phyloP scores from a whole-genome alignment of 306 rosid species.

The Pterocarpus macrocarpus region DNA sequence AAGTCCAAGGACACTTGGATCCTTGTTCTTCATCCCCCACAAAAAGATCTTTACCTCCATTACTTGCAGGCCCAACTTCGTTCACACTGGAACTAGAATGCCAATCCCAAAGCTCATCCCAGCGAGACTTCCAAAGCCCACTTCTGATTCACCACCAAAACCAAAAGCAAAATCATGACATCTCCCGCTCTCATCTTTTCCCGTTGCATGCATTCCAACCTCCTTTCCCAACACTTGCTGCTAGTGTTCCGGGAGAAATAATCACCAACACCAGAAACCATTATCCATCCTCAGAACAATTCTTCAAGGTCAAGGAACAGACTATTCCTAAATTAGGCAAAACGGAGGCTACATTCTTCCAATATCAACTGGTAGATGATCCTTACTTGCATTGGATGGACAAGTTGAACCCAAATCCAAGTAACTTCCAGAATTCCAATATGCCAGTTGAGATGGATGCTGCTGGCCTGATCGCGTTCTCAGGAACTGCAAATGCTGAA shows the following conservation, averaged over 20 bases:
- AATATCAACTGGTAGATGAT: slow-evolving; percentile 23
- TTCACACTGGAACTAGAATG: slow-evolving; percentile 24
- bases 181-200: slow-evolving; percentile 29
- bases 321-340: background rate
- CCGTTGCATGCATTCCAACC: slow-evolving; percentile 35
- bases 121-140: background rate
- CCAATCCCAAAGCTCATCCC: slow-evolving; percentile 10
- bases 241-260: background rate
- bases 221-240: background rate
- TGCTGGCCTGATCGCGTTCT: slow-evolving; percentile 45
- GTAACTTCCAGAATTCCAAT: slow-evolving; percentile 4
- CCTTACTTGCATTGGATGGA: slow-evolving; percentile 48
- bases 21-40: background rate
- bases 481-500: slow-evolving; percentile 38
- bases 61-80: slow-evolving; percentile 24
- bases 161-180: slow-evolving; percentile 6
- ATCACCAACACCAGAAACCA: background rate
- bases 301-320: slow-evolving; percentile 30
- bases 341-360: slow-evolving; percentile 25
- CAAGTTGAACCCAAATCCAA: slow-evolving; percentile 32
- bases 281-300: background rate
- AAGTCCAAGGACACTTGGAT: slow-evolving; percentile 43
- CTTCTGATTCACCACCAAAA: background rate
- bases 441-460: slow-evolving; percentile 51
- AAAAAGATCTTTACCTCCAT: slow-evolving; percentile 11